phyloP scores from a whole-genome alignment of 257 asterid genomes.

The Solanum bukasovii region DNA sequence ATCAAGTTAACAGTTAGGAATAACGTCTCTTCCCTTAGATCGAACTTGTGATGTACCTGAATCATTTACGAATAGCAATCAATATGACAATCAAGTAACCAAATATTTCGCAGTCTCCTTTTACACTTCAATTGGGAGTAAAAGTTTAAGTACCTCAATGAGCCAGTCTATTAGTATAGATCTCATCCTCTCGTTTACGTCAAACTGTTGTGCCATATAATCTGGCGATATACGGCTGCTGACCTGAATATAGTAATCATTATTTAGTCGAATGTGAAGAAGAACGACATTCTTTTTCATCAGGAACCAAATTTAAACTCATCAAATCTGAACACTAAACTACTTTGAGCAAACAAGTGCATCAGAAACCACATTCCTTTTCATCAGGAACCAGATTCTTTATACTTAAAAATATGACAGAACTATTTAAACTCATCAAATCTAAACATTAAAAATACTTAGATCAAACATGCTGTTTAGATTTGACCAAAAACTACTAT shows the following conservation, averaged over 20 bases:
- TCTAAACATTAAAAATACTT: too few relatives aligned
- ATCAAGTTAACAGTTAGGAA: constrained; percentile 71
- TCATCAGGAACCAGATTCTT: not conserved
- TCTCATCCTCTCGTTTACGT: constrained; percentile 82
- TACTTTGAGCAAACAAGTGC: not conserved
- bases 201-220: constrained; percentile 71
- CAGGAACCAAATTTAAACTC: not conserved
- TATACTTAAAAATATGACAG: not conserved
- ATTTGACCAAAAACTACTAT: not conserved
- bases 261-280: not conserved
- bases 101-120: not conserved
- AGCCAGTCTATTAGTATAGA: constrained; percentile 94
- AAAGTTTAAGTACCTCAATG: constrained; percentile 41
- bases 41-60: constrained; percentile 96
- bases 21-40: constrained; percentile 70
- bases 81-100: not conserved
- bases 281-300: too few relatives aligned
- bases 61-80: not conserved
- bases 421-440: too few relatives aligned
- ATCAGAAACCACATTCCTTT: not conserved
- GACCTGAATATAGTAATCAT: constrained; percentile 24
- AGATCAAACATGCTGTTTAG: too few relatives aligned
- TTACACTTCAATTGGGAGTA: not conserved
- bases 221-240: constrained; percentile 61
- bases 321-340: not conserved